These are phyloP conservation scores for Byssochlamys sp. DNA, from an alignment of 2,329 filamentous ascomycete genomes.

Conservation along the genomic window DNA sequence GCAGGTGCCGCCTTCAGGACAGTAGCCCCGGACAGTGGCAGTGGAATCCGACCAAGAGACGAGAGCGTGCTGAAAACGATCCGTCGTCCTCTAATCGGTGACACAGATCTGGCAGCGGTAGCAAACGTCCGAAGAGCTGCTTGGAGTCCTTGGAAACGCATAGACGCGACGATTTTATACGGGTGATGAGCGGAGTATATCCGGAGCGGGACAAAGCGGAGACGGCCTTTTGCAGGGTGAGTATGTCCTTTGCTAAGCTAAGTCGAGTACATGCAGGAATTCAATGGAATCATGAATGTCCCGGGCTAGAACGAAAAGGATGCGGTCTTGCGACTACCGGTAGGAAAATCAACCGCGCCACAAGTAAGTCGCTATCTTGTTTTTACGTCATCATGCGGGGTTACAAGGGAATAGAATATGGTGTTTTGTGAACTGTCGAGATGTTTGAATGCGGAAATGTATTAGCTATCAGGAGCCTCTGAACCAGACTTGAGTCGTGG, in stretches of 20 bases:
- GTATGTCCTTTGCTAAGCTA: background rate
- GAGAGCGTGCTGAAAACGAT: constrained; percentile 1
- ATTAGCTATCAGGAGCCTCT: background rate
- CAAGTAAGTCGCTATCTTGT: constrained; percentile 2
- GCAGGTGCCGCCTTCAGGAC: constrained; percentile 58
- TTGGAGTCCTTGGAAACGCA: constrained; percentile 16
- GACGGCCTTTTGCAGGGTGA: background rate
- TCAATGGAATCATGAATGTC: background rate
- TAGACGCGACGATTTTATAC: constrained; percentile 9
- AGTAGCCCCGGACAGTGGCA: constrained; percentile 24
- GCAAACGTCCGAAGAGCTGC: constrained; percentile 12
- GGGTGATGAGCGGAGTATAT: background rate
- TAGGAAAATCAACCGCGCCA: background rate
- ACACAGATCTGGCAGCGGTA: constrained; percentile 3
- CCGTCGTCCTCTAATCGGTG: background rate
- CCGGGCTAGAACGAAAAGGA: background rate
- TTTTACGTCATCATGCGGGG: constrained; percentile 25
- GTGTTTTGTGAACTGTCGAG: background rate
- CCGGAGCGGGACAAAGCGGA: background rate
- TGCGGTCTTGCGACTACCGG: background rate
- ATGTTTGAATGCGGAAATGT: background rate
- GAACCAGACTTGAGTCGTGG: background rate
- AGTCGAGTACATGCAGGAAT: background rate
- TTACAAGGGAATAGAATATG: background rate
- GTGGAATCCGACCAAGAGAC: constrained; percentile 8